Evolutionary conservation across 352 stramenopile genomes (phyloP).

Genomic region (Phytophthora ramorum): DNA sequence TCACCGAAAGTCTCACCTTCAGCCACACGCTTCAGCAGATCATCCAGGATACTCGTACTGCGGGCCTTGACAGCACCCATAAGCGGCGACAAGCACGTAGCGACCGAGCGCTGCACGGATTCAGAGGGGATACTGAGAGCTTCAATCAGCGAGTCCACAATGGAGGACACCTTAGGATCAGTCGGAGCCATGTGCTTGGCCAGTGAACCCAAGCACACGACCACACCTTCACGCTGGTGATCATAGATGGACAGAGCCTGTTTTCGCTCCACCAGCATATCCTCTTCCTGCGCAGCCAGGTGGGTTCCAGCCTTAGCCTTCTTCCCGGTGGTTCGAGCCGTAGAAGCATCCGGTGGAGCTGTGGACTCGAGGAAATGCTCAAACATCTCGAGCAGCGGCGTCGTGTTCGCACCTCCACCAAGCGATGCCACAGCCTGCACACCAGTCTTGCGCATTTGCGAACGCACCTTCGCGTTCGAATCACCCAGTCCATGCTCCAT

Average conservation of each 20-base stretch:
- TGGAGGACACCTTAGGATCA: constrained; percentile 90
- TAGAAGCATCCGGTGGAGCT: constrained; percentile 30
- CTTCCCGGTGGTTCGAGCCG: constrained; percentile 21
- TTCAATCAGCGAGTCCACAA: constrained; percentile 89
- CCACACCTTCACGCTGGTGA: constrained; percentile 89
- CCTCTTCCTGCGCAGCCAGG: constrained; percentile 35
- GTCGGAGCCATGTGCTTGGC: constrained; percentile 91
- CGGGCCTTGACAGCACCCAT: constrained; percentile 84
- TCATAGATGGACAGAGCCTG: constrained; percentile 74
- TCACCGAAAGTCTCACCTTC: constrained; percentile 86
- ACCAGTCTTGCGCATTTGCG: constrained; percentile 87
- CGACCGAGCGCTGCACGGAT: constrained; percentile 93
- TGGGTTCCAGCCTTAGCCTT: constrained; percentile 44
- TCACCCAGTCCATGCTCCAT: constrained; percentile 83
- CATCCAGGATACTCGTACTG: constrained; percentile 76
- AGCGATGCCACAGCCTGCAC: constrained; percentile 81
- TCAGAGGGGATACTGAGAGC: constrained; percentile 93
- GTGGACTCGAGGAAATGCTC: constrained; percentile 78
- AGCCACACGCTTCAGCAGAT: constrained; percentile 77
- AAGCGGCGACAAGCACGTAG: constrained; percentile 90
- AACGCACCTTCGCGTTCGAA: constrained; percentile 70
- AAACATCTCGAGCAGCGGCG: constrained; percentile 72
- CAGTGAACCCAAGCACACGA: constrained; percentile 91
- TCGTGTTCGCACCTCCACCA: constrained; percentile 70
- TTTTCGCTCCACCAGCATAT: constrained; percentile 41